phyloP scores from a whole-genome alignment of 768 basidiomycete genomes.

The Melanogaster broomeanus region DNA sequence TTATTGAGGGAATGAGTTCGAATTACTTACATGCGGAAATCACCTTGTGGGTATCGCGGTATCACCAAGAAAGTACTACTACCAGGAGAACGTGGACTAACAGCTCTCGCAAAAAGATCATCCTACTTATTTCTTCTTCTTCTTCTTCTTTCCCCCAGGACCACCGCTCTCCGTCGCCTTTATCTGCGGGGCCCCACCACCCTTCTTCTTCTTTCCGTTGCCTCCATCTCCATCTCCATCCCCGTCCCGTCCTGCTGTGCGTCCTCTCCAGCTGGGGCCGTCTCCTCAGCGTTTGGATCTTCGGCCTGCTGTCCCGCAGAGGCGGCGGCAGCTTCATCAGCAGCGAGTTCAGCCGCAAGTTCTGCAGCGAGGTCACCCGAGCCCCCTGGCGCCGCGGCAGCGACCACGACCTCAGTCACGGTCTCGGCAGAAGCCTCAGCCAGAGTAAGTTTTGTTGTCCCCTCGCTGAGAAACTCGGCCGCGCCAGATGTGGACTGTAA shows the following conservation, averaged over 20 bases:
- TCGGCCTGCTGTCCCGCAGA: conserved; percentile 5
- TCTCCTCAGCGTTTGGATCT: not conserved
- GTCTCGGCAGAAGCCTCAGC: not conserved
- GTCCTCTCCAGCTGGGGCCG: conserved; percentile 5
- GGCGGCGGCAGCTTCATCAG: not conserved
- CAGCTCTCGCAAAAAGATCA: not conserved
- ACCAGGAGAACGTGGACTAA: not conserved
- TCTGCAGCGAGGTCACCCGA: not conserved
- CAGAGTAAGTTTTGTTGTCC: not conserved
- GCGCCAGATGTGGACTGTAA: not conserved
- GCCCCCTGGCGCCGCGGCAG: not conserved
- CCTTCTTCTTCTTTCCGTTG: conserved; percentile 18
- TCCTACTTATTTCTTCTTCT: conserved; percentile 8
- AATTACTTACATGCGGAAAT: not conserved
- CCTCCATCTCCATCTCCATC: not conserved
- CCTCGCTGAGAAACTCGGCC: not conserved
- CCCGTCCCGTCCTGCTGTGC: not conserved
- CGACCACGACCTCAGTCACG: not conserved
- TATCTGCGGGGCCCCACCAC: conserved; percentile 1
- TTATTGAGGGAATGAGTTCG: not conserved
- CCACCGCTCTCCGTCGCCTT: not conserved
- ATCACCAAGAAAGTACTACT: not conserved
- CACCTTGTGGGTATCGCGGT: not conserved
- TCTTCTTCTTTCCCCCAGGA: not conserved
- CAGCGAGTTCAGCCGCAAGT: not conserved